Evolutionary conservation across 2,329 filamentous ascomycete species (phyloP).

Genomic region (Cercospora sesami): DNA sequence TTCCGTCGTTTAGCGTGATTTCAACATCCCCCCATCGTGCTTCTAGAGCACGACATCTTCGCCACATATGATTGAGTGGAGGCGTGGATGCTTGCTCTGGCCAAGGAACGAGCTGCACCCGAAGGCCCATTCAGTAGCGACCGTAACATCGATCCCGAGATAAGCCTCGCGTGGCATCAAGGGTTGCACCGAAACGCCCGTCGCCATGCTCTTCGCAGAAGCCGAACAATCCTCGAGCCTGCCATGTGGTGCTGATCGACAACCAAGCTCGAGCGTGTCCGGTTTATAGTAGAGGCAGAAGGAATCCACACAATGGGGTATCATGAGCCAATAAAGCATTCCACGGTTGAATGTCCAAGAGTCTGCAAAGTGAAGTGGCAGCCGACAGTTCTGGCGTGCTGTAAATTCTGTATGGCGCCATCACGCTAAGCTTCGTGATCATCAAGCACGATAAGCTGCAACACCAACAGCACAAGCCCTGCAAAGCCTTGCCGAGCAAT

Average conservation of each 20-base stretch:
- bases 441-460: constrained; percentile 7
- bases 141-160: not conserved
- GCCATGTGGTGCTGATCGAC: not conserved
- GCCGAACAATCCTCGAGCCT: not conserved
- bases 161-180: not conserved
- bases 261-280: not conserved
- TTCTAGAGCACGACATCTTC: constrained; percentile 13
- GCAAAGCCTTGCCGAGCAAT: constrained; percentile 16
- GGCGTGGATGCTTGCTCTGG: not conserved
- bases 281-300: not conserved
- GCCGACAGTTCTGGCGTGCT: constrained; percentile 21
- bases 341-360: not conserved
- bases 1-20: not conserved
- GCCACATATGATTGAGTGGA: constrained; percentile 11
- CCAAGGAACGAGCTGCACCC: not conserved
- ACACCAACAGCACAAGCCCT: constrained; percentile 10
- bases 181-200: not conserved
- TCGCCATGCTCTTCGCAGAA: not conserved
- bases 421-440: constrained; percentile 15
- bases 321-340: not conserved
- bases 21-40: not conserved
- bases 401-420: constrained; percentile 17
- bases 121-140: not conserved
- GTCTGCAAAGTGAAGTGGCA: not conserved
- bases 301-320: not conserved